phyloP scores from a whole-genome alignment of 2,329 filamentous ascomycete genomes.

The Colletotrichum neosansevieriae region DNA sequence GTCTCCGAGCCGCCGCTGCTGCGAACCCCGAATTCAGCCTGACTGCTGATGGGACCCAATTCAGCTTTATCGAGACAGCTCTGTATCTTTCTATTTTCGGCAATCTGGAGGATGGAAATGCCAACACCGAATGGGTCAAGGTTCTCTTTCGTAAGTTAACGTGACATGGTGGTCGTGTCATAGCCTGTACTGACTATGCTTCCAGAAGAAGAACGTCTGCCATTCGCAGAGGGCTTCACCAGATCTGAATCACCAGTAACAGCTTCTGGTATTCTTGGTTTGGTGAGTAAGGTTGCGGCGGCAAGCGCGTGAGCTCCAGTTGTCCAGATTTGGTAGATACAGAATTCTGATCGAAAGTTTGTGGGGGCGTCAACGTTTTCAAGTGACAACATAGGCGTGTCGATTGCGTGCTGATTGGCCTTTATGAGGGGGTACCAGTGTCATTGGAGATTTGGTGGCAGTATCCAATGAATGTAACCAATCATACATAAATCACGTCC shows the following conservation, averaged over 20 bases:
- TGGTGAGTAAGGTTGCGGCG: constrained; percentile 34
- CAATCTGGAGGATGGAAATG: constrained; percentile 40
- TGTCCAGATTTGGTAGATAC: too few relatives aligned
- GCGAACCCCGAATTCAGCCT: constrained; percentile 45
- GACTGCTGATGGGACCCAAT: constrained; percentile 32
- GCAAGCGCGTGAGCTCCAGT: constrained; percentile 13
- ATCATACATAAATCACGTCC: too few relatives aligned
- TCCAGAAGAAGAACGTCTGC: constrained; percentile 38
- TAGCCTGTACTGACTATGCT: background rate
- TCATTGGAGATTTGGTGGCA: too few relatives aligned
- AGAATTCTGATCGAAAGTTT: too few relatives aligned
- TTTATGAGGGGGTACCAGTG: too few relatives aligned
- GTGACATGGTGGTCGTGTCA: background rate
- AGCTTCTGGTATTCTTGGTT: constrained; percentile 30
- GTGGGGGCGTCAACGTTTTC: too few relatives aligned
- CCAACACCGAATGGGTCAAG: constrained; percentile 41
- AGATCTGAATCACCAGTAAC: constrained; percentile 33
- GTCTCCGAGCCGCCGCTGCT: constrained; percentile 44
- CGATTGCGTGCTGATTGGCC: too few relatives aligned
- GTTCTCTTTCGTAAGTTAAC: constrained; percentile 40
- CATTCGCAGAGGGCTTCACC: constrained; percentile 35
- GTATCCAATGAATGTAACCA: too few relatives aligned
- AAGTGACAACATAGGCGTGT: too few relatives aligned
- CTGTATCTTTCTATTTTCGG: constrained; percentile 44
- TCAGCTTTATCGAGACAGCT: constrained; percentile 43